phyloP scores from a whole-genome alignment of 352 stramenopile genomes.

The Globisporangium radiosum region DNA sequence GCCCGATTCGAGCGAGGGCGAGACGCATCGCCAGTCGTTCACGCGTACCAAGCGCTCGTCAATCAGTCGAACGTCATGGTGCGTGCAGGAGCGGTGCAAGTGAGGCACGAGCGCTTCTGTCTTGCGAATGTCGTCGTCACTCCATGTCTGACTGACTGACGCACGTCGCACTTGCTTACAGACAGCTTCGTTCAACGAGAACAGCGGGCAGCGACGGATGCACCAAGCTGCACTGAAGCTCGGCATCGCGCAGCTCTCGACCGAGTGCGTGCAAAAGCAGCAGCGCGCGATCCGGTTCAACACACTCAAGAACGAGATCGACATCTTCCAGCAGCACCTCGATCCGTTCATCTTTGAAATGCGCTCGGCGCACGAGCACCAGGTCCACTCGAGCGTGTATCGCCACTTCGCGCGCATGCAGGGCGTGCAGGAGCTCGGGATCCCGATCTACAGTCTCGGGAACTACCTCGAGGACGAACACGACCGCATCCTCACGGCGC shows the following conservation, averaged over 20 bases:
- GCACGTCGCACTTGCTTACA: slow-evolving; percentile 3
- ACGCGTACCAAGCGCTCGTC: slow-evolving; percentile 48
- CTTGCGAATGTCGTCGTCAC: neutral
- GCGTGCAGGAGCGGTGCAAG: slow-evolving; percentile 1
- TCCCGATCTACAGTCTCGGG: slow-evolving; percentile 72
- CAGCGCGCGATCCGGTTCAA: slow-evolving; percentile 54
- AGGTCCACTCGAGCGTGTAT: slow-evolving; percentile 68
- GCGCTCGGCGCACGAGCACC: slow-evolving; percentile 35
- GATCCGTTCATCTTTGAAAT: slow-evolving; percentile 66
- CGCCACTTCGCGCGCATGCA: slow-evolving; percentile 61
- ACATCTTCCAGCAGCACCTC: slow-evolving; percentile 74
- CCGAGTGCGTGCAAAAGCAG: slow-evolving; percentile 41
- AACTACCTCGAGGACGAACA: slow-evolving; percentile 31
- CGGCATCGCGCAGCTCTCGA: slow-evolving; percentile 55
- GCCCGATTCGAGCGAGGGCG: slow-evolving; percentile 1
- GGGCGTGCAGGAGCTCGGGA: slow-evolving; percentile 59
- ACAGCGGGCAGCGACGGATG: slow-evolving; percentile 23
- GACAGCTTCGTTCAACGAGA: slow-evolving; percentile 23
- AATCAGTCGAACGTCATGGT: slow-evolving; percentile 45
- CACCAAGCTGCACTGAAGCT: slow-evolving; percentile 36
- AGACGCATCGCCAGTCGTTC: slow-evolving; percentile 32
- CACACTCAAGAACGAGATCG: slow-evolving; percentile 70
- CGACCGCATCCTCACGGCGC: slow-evolving; percentile 50
- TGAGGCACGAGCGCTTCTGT: neutral
- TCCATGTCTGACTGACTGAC: neutral